A percentile compares a stretch with the other conserved stretches of the same genome.
Conservation (phyloP, 1,139 yeast genomes). For the Meyerozyma elateridarum region DNA sequence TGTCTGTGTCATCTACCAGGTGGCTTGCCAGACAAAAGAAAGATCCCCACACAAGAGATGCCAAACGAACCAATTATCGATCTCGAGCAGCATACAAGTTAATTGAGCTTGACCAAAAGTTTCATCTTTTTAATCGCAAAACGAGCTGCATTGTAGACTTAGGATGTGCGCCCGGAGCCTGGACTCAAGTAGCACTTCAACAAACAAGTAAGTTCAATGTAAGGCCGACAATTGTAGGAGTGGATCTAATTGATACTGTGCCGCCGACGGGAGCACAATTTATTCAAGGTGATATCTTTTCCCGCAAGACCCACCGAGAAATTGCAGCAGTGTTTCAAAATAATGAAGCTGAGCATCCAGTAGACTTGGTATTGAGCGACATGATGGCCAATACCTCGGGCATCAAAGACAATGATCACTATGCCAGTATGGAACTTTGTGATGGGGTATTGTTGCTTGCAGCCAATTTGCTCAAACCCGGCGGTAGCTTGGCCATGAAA, state of each 20-base stretch:
- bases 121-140: conserved; percentile 47
- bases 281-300: conserved; percentile 39
- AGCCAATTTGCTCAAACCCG: conserved; percentile 21
- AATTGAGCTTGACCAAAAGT: conserved; percentile 62
- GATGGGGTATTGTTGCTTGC: conserved; percentile 33
- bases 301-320: conserved; percentile 28
- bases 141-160: conserved; percentile 69
- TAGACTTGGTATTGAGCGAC: conserved; percentile 40
- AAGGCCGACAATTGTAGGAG: conserved; percentile 31
- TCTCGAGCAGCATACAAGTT: conserved; percentile 92
- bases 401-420: conserved; percentile 38
- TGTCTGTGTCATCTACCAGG: conserved; percentile 49
- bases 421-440: conserved; percentile 44
- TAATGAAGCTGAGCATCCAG: conserved; percentile 8
- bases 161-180: conserved; percentile 48
- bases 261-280: conserved; percentile 40
- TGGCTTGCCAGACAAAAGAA: conserved; percentile 71
- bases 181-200: conserved; percentile 42
- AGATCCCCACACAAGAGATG: conserved; percentile 63
- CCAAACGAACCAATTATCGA: conserved; percentile 57
- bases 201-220: conserved; percentile 12
- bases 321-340: conserved; percentile 19
- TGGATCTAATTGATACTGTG: conserved; percentile 35
- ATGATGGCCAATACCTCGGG: conserved; percentile 50
- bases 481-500: conserved; percentile 39